These are phyloP conservation scores for Pseudogymnoascus sp. DNA, from an alignment of 2,329 filamentous ascomycete genomes.

Conservation along the genomic window DNA sequence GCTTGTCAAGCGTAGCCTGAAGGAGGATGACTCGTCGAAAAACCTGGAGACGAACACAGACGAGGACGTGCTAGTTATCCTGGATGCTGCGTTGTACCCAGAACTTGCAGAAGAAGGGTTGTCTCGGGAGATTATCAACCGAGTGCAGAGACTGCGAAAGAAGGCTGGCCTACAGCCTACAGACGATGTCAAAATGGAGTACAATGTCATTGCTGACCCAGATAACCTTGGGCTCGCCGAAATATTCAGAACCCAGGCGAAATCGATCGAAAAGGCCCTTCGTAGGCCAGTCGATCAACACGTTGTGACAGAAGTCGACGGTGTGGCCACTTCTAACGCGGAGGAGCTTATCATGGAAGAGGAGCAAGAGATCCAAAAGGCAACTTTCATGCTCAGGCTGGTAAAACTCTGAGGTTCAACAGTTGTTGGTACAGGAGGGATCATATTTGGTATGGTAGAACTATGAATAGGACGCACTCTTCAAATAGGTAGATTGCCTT, in stretches of 20 bases:
- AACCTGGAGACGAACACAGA: slow-evolving; percentile 82
- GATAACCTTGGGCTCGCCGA: slow-evolving; percentile 64
- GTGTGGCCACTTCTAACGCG: slow-evolving; percentile 38
- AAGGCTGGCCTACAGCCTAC: slow-evolving; percentile 85
- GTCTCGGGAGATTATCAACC: slow-evolving; percentile 84
- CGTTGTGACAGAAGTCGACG: slow-evolving; percentile 50
- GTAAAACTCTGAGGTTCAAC: slow-evolving; percentile 54
- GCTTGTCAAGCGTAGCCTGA: slow-evolving; percentile 70
- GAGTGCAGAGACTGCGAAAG: slow-evolving; percentile 87
- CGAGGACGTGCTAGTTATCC: slow-evolving; percentile 79
- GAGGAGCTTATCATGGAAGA: slow-evolving; percentile 67
- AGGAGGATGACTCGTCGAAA: slow-evolving; percentile 61
- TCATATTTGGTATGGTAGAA: slow-evolving; percentile 6
- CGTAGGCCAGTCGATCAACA: slow-evolving; percentile 69
- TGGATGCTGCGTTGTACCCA: slow-evolving; percentile 75
- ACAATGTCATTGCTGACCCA: slow-evolving; percentile 70
- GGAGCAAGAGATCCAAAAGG: slow-evolving; percentile 78
- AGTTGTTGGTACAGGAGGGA: background rate
- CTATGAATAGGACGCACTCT: background rate
- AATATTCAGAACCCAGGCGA: slow-evolving; percentile 60
- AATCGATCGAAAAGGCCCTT: slow-evolving; percentile 67
- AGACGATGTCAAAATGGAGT: slow-evolving; percentile 94
- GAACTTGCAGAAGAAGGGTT: slow-evolving; percentile 84
- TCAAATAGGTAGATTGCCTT: background rate
- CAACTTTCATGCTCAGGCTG: slow-evolving; percentile 68